Conservation (phyloP, 2,329 filamentous ascomycete genomes). For the Bertia moriformis region DNA sequence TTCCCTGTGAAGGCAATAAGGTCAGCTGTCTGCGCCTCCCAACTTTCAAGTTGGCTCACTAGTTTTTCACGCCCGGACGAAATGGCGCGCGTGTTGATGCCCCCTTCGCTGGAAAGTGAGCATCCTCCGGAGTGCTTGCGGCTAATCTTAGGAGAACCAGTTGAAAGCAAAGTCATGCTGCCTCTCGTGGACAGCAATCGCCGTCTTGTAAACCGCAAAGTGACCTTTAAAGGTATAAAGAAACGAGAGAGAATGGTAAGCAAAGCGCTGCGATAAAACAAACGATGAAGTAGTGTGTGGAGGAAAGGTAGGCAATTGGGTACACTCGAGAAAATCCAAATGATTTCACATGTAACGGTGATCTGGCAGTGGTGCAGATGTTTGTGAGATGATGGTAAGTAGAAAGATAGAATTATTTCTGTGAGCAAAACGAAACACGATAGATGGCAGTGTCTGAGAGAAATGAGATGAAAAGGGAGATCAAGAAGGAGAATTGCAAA, state of each 20-base stretch:
- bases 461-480: slow-evolving; percentile 2
- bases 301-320: too few relatives aligned
- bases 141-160: slow-evolving; percentile 9
- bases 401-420: slow-evolving; percentile 5
- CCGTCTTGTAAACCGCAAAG: neutral
- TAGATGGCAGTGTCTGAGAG: slow-evolving; percentile 3
- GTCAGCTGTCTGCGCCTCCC: slow-evolving; percentile 6
- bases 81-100: neutral
- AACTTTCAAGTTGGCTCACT: slow-evolving; percentile 7
- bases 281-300: too few relatives aligned
- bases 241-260: neutral
- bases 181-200: neutral
- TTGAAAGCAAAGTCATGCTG: slow-evolving; percentile 13
- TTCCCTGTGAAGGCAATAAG: slow-evolving; percentile 8
- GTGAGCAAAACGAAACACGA: slow-evolving; percentile 6
- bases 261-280: too few relatives aligned
- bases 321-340: slow-evolving; percentile 8
- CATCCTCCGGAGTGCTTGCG: slow-evolving; percentile 10
- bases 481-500: too few relatives aligned
- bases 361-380: slow-evolving; percentile 3
- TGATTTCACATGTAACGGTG: slow-evolving; percentile 10
- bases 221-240: neutral
- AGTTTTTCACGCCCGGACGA: neutral
- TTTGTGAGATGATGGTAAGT: slow-evolving; percentile 5
- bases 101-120: neutral